Conservation (phyloP, 2,329 filamentous ascomycete species). For the Fusarium torulosum region DNA sequence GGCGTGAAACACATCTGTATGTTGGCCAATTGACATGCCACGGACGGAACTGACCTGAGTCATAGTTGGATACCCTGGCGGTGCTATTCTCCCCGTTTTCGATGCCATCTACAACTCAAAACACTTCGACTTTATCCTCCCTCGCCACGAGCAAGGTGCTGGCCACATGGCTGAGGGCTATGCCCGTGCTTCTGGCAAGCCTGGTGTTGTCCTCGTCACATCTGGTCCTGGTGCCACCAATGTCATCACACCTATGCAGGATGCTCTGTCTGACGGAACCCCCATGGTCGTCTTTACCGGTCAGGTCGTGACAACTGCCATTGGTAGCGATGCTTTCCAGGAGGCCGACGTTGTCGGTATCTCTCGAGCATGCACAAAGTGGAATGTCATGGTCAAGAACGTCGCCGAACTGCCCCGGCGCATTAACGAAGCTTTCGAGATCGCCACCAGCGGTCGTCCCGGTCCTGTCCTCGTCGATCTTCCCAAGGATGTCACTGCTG, state of each 20-base stretch:
- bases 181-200: constrained; percentile 91
- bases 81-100: constrained; percentile 96
- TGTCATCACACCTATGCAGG: constrained; percentile 95
- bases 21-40: constrained; percentile 55
- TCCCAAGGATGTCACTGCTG: constrained; percentile 95
- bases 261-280: constrained; percentile 94
- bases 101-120: constrained; percentile 99
- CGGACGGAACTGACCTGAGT: constrained; percentile 45
- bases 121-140: constrained; percentile 96
- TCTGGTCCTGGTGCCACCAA: constrained; percentile 98
- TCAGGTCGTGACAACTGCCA: constrained; percentile 89
- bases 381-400: constrained; percentile 99
- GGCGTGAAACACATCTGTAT: constrained; percentile 93
- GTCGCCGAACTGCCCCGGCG: constrained; percentile 91
- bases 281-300: constrained; percentile 96
- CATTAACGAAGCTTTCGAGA: constrained; percentile 98
- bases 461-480: constrained; percentile 96
- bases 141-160: constrained; percentile 95
- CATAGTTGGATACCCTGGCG: constrained; percentile 88
- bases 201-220: constrained; percentile 95
- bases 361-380: constrained; percentile 83
- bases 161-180: constrained; percentile 99
- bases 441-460: constrained; percentile 92
- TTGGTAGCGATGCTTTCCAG: constrained; percentile 89
- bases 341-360: constrained; percentile 96